Percentiles rank a stretch among this genome's conserved stretches.
Evolutionary conservation across 1,284 basidiomycete genomes (phyloP).

Genomic region (Papiliotrema fonsecae): DNA sequence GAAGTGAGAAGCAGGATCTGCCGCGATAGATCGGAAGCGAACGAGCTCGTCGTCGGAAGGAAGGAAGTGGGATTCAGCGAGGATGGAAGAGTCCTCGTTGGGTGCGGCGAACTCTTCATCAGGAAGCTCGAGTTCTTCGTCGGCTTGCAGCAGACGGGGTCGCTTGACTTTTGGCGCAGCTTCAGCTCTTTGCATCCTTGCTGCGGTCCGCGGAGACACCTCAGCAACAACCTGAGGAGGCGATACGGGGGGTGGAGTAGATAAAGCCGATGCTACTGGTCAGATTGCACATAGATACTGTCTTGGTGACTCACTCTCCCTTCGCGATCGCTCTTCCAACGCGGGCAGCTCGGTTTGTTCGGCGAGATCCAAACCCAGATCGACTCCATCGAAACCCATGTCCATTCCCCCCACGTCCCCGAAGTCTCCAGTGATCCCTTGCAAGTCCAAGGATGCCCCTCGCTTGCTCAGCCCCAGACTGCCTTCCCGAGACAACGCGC

Average conservation of each 20-base stretch:
- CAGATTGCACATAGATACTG: too few species aligned
- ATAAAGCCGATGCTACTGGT: slow-evolving; percentile 30
- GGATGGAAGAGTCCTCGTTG: slow-evolving; percentile 61
- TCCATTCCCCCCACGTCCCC: slow-evolving; percentile 12
- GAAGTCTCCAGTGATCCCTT: too few species aligned
- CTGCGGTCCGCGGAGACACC: slow-evolving; percentile 55
- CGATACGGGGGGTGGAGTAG: slow-evolving; percentile 41
- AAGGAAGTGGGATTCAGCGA: slow-evolving; percentile 72
- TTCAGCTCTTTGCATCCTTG: slow-evolving; percentile 36
- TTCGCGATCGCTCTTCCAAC: slow-evolving; percentile 31
- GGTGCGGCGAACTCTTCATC: slow-evolving; percentile 59
- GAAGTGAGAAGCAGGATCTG: slow-evolving; percentile 79
- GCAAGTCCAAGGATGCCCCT: slow-evolving; percentile 10
- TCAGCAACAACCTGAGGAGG: slow-evolving; percentile 33
- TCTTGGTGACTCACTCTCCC: slow-evolving; percentile 26
- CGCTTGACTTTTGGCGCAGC: slow-evolving; percentile 62
- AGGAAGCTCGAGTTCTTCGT: slow-evolving; percentile 75
- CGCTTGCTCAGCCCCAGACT: slow-evolving; percentile 5
- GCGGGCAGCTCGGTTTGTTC: slow-evolving; percentile 48
- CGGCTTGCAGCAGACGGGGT: slow-evolving; percentile 51
- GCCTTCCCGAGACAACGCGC: slow-evolving; percentile 10
- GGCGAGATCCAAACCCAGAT: slow-evolving; percentile 48
- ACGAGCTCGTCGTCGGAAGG: slow-evolving; percentile 75
- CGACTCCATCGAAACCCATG: slow-evolving; percentile 38
- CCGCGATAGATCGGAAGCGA: slow-evolving; percentile 74